These are phyloP conservation scores for Saccharomycopsis babjevae DNA, from an alignment of 805 yeast genomes.

Conservation along the genomic window DNA sequence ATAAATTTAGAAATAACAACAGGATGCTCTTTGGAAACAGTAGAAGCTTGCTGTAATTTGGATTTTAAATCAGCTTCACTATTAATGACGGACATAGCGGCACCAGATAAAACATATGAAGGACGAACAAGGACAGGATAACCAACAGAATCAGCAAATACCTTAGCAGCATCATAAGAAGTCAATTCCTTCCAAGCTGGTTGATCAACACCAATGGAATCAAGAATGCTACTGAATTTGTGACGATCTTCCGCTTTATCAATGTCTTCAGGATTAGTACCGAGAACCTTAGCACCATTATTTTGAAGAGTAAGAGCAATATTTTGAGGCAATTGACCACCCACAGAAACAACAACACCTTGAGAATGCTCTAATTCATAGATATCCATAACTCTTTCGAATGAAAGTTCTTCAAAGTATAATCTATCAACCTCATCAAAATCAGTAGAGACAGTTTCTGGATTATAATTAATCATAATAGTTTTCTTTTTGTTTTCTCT, in stretches of 20 bases:
- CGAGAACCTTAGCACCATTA: conserved; percentile 79
- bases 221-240: conserved; percentile 89
- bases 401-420: conserved; percentile 89
- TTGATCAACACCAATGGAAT: conserved; percentile 88
- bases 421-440: conserved; percentile 96
- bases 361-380: conserved; percentile 83
- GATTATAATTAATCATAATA: conserved; percentile 94
- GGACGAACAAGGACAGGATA: conserved; percentile 97
- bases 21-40: conserved; percentile 92
- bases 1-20: conserved; percentile 95
- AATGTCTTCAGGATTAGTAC: conserved; percentile 89
- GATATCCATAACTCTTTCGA: conserved; percentile 95
- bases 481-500: conserved; percentile 83
- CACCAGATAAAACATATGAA: conserved; percentile 93
- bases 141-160: conserved; percentile 75
- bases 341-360: conserved; percentile 93
- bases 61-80: conserved; percentile 68
- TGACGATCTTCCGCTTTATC: conserved; percentile 98
- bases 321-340: conserved; percentile 97
- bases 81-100: conserved; percentile 93
- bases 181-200: conserved; percentile 97
- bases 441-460: conserved; percentile 97
- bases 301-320: conserved; percentile 78
- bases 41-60: conserved; percentile 79
- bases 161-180: conserved; percentile 74